phyloP scores from a whole-genome alignment of 2,329 filamentous ascomycete species.

The Pseudocercospora macadamiae region DNA sequence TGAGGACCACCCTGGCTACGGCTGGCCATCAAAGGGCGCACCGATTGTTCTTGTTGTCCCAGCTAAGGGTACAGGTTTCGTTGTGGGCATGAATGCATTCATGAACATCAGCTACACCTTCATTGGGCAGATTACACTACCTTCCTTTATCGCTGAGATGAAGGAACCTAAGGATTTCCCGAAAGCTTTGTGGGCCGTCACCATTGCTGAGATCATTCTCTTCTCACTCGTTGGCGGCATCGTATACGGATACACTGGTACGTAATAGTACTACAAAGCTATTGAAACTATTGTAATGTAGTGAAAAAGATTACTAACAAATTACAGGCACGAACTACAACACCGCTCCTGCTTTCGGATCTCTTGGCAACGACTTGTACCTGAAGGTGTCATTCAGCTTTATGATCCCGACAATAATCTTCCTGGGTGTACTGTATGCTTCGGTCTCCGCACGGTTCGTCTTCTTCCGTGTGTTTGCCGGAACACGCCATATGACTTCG shows the following conservation, averaged over 20 bases:
- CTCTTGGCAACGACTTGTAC: constrained; percentile 70
- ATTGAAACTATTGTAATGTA: too few species aligned
- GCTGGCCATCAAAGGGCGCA: constrained; percentile 53
- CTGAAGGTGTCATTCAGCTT: constrained; percentile 92
- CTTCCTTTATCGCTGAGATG: constrained; percentile 96
- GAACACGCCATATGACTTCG: constrained; percentile 75
- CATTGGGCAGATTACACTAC: constrained; percentile 91
- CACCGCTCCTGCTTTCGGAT: constrained; percentile 84
- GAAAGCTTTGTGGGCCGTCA: constrained; percentile 89
- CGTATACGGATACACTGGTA: constrained; percentile 86
- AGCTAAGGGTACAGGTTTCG: constrained; percentile 72
- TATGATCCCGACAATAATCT: constrained; percentile 94
- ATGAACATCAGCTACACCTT: constrained; percentile 96
- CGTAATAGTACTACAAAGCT: too few species aligned
- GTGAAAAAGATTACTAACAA: too few species aligned
- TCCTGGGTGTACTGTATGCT: constrained; percentile 87
- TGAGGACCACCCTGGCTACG: constrained; percentile 69
- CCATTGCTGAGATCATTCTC: constrained; percentile 81
- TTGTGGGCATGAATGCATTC: constrained; percentile 81
- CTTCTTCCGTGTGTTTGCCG: constrained; percentile 85
- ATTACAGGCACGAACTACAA: constrained; percentile 88
- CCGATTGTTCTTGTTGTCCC: constrained; percentile 72
- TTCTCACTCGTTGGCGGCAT: constrained; percentile 82
- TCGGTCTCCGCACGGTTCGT: constrained; percentile 88
- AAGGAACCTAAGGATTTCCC: constrained; percentile 78